Base-by-base conservation (phyloP, 768 basidiomycete genomes). In the Gloeopeniophorella convolvens region DNA sequence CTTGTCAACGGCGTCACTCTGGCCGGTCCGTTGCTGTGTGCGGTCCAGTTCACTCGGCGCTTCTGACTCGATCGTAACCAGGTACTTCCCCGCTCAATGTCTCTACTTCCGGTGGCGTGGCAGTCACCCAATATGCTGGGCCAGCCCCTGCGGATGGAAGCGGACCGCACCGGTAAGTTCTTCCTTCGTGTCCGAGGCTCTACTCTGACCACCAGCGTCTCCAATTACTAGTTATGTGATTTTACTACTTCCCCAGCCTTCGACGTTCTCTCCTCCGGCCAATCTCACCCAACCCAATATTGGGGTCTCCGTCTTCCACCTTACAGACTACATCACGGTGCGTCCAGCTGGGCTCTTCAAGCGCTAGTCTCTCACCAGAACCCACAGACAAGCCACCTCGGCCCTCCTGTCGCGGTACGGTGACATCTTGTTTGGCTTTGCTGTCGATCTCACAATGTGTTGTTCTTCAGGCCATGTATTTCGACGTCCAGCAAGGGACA, bases 401-500 rank as follows among this genome's bases (percentile, higher is more conserved):
- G 83, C 23, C 58, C 68, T 23, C 66, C 85, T 42, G 68, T 86
- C 36, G 85, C 82, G 23, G 86, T 82, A 54, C 50, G 72, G 63
- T 15, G 42, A 27, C 15, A 34, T 11, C 1, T 13, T 41, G 3
- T 16, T 23, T 21, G 18, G 11, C 26, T 36, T 2, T 21, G 20
- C 13, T 7, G 4, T 11, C 15, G 3, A 24, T 15, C 28, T 9
- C 18, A 28, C 5, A 15, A 11, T 49, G 40, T 27, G 2, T 12
- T n/a, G 18, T 21, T 44, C 24, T 30, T 9, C 51, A 84, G 83
- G 83, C 70, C 37, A 83, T 72, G 54, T 91, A 89, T 70, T 76
- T 88, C 59, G 77, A 74, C 4, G 89, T 88, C 58, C 78, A 88
- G 65, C 76, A 79, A 59, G 88, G 88, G 21, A 72, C 72, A 4